Base-by-base conservation (phyloP, 352 stramenopile genomes). In the Phytophthora sojae region DNA sequence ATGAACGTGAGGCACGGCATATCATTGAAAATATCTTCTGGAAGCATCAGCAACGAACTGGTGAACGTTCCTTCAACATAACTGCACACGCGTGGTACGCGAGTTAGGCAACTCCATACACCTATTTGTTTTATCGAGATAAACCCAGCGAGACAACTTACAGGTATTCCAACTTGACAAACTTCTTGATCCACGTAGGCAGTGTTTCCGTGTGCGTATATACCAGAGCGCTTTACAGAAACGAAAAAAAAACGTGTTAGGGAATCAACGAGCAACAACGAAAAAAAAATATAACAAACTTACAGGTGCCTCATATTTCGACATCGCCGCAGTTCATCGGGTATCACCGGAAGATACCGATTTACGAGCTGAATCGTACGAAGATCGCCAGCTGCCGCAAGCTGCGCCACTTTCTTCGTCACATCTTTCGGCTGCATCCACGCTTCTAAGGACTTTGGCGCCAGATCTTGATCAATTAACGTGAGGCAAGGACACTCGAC, bases 1-100 rank as follows among this genome's bases (percentile, higher is more conserved):
- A 83, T 50, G 32, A 77, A 83, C 3, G 64, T 59, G 37, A 83
- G 73, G 14, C 60, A 77, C 17, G n/a, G 11, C 73, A 81, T 81
- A 44, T 73, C 23, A 0, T 71, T 49, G 44, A 81, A 83, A 15
- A 83, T 58, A 32, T 75, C 59, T 25, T 71, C 50, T 2, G 73
- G 70, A 17, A 79, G 47, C 4, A 23, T 29, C 9, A 54, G 17
- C 37, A 75, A 9, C 5, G 66, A 61, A 6, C n/a, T 68, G 2
- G 14, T 57, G 49, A 47, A 58, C 4, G 6, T 56, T 2, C 66
- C 49, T 14, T 73, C 58, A 4, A 68, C 23, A 30, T 75, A 45
- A 7, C 68, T 70, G n/a, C n/a, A n/a, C n/a, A n/a, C n/a, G n/a
- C n/a, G n/a, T n/a, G n/a, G n/a, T n/a, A n/a, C n/a, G n/a, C n/a